These are phyloP conservation scores for Kentomonas sorsogonicus DNA, from an alignment of 208 protist species.

Conservation along the genomic window DNA sequence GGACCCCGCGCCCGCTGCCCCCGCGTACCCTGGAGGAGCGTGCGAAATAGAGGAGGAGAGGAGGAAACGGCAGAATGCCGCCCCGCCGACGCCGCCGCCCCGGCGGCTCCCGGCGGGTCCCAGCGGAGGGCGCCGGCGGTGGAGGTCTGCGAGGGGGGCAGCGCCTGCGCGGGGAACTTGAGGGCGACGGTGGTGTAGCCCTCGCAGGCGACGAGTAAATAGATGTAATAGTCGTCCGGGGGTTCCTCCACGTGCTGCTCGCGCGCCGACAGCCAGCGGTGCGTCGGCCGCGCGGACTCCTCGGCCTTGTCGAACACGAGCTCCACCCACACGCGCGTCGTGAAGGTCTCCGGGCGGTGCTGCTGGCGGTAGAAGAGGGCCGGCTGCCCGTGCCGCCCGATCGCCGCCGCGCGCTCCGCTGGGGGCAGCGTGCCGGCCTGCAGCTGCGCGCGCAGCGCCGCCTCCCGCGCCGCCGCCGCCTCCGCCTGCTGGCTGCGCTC, in stretches of 20 bases:
- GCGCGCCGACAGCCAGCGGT: slow-evolving; percentile 77
- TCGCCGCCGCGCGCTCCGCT: slow-evolving; percentile 13
- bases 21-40: no score
- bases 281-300: slow-evolving; percentile 57
- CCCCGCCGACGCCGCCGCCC: no score
- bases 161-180: slow-evolving; percentile 60
- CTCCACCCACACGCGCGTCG: slow-evolving; percentile 81
- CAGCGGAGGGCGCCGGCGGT: no score
- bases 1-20: no score
- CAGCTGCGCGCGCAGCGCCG: slow-evolving; percentile 22
- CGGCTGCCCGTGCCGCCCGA: slow-evolving; percentile 41
- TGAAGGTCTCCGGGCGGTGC: slow-evolving; percentile 35
- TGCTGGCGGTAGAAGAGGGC: slow-evolving; percentile 70
- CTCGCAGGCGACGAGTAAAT: slow-evolving; percentile 80
- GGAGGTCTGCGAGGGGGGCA: no score
- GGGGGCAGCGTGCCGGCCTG: background rate
- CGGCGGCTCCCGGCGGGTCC: no score
- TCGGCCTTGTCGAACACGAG: slow-evolving; percentile 56
- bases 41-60: no score
- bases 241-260: slow-evolving; percentile 69
- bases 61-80: no score
- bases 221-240: slow-evolving; percentile 58
- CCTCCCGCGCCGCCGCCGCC: slow-evolving; percentile 34
- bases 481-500: slow-evolving; percentile 47
- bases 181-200: slow-evolving; percentile 75